Evolutionary conservation across 1,139 yeast species (phyloP), one percentile per base, ranked within the genome.

Genomic region (Pichiaceae sp.): DNA sequence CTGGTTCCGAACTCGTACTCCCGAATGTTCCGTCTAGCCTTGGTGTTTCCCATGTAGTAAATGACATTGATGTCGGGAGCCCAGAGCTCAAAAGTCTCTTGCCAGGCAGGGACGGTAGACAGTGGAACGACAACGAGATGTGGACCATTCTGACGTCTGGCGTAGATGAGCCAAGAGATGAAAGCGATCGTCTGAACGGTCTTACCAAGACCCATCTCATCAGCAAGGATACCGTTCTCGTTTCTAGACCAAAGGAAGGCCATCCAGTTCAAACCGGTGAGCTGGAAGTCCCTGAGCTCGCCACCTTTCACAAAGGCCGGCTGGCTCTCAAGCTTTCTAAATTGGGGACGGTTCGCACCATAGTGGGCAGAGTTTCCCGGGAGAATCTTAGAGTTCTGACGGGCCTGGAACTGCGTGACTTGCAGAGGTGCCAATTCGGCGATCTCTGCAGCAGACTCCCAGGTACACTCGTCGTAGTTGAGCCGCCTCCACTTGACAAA

Each of bases 251-350:
- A 93, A 45, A 93, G 67, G 56, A 87, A 93, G 0, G 98, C 98
- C 98, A 93, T 93, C 99, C 98, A 93, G 60, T 93, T 93, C 45
- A 93, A 71, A 43, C 99, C 99, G 0, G 98, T 91, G 54, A 93
- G 70, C 63, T 93, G 99, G 72, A 93, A 91, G 64, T 93, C 98
- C 57, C 98, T 75, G 46, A 91, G 69, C 58, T 83, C 95, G 34
- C 97, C 96, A 52, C 83, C 82, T 55, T 87, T 87, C 47, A 93
- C 82, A 53, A 81, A 93, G 12, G 79, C 70, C 1, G 99, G 99
- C 62, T 93, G 99, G 39, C 72, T 72, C 21, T 74, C 74, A 39
- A 93, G 68, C 57, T 91, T 91, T 57, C 86, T 96, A 58, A 91
- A 93, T 40, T 79, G 68, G 3, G 99, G 98, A 47, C 99, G 72